phyloP scores from a whole-genome alignment of 2,329 filamentous ascomycete species.

The Trichoderma atroviride region DNA sequence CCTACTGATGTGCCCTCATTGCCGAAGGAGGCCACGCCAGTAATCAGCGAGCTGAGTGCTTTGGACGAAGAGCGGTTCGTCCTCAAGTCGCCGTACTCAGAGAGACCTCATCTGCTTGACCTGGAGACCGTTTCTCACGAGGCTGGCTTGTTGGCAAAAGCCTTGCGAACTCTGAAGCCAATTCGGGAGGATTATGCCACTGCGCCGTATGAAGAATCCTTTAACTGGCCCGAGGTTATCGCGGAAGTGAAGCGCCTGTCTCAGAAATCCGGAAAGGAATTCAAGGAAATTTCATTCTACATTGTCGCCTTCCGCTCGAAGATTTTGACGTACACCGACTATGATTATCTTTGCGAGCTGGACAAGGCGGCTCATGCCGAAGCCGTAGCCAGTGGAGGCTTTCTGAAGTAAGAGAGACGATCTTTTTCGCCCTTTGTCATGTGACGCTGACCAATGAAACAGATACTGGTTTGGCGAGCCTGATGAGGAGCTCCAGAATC shows the following conservation, averaged over 20 bases:
- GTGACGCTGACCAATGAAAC: slow-evolving; percentile 30
- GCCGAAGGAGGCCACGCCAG: slow-evolving; percentile 34
- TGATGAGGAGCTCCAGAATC: slow-evolving; percentile 69
- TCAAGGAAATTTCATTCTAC: slow-evolving; percentile 71
- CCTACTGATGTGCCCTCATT: slow-evolving; percentile 33
- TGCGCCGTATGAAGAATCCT: slow-evolving; percentile 69
- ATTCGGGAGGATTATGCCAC: slow-evolving; percentile 74
- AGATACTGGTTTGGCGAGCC: slow-evolving; percentile 87
- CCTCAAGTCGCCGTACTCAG: slow-evolving; percentile 75
- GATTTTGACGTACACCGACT: slow-evolving; percentile 68
- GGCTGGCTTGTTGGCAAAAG: slow-evolving; percentile 70
- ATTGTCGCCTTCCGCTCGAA: slow-evolving; percentile 81
- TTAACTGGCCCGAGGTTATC: slow-evolving; percentile 75
- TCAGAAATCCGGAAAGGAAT: slow-evolving; percentile 49
- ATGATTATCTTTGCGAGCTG: slow-evolving; percentile 67
- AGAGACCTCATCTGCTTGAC: slow-evolving; percentile 71
- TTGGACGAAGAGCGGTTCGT: slow-evolving; percentile 44
- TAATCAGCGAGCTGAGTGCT: slow-evolving; percentile 33
- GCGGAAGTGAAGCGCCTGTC: slow-evolving; percentile 58
- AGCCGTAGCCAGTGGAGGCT: slow-evolving; percentile 75
- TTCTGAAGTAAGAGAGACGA: slow-evolving; percentile 64
- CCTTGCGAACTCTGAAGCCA: slow-evolving; percentile 66
- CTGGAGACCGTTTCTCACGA: slow-evolving; percentile 66
- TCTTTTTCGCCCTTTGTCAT: background rate
- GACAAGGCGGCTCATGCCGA: slow-evolving; percentile 81